phyloP scores from a whole-genome alignment of 1,284 basidiomycete genomes.

The Papiliotrema nemorosa region DNA sequence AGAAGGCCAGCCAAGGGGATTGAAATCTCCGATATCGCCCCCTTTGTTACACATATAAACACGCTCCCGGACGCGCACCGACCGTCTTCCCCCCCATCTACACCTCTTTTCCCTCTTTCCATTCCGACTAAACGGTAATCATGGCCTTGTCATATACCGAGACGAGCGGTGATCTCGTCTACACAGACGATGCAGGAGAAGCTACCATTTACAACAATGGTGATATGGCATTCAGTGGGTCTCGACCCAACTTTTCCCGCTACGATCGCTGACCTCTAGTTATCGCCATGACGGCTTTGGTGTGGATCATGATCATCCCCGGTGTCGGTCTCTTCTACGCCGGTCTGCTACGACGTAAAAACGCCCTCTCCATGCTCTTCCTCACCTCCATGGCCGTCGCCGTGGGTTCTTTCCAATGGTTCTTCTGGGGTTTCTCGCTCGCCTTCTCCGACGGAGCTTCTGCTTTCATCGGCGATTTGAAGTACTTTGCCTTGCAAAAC shows the following conservation, averaged over 20 bases:
- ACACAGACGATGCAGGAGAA: constrained; percentile 43
- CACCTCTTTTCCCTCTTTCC: not conserved
- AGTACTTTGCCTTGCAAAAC: constrained; percentile 77
- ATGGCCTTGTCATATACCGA: constrained; percentile 25
- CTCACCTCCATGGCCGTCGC: constrained; percentile 72
- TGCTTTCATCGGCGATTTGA: constrained; percentile 54
- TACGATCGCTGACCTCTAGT: constrained; percentile 25
- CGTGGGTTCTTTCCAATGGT: constrained; percentile 59
- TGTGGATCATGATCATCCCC: constrained; percentile 90
- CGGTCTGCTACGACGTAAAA: constrained; percentile 75
- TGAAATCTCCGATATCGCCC: no score
- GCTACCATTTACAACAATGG: constrained; percentile 52
- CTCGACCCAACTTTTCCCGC: not conserved
- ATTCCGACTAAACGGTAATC: not conserved
- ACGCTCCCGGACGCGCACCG: no score
- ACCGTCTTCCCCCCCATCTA: no score
- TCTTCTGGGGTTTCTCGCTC: constrained; percentile 52
- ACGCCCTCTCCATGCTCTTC: constrained; percentile 89
- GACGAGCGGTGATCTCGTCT: constrained; percentile 44
- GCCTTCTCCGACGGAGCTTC: constrained; percentile 46
- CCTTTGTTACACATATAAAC: no score
- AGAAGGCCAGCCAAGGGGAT: no score
- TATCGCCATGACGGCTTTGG: constrained; percentile 60
- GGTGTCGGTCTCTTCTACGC: constrained; percentile 79
- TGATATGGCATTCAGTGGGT: constrained; percentile 55